These are phyloP conservation scores for Debaryomycetaceae sp. DNA, from an alignment of 1,139 yeast genomes.

Conservation along the genomic window DNA sequence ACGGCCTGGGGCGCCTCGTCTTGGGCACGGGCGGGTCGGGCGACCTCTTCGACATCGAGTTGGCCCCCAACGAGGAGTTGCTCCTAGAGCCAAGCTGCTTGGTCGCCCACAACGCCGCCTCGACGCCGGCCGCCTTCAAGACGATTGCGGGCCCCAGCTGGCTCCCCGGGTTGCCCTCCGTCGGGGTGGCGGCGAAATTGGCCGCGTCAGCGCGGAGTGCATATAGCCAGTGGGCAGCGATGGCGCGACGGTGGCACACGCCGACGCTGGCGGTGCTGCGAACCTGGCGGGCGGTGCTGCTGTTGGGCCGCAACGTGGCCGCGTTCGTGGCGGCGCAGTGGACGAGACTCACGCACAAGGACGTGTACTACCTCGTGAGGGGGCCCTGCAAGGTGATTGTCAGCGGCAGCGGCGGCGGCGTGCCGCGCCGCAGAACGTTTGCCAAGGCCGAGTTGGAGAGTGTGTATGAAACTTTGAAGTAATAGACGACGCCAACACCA, in stretches of 20 bases:
- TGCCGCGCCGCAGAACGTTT: constrained; percentile 15
- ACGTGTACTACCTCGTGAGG: constrained; percentile 18
- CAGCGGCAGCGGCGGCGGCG: constrained; percentile 14
- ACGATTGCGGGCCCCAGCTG: constrained; percentile 2
- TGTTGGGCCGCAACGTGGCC: neutral
- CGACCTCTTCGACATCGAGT: constrained; percentile 26
- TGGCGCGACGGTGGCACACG: too few species aligned
- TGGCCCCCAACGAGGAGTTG: constrained; percentile 28
- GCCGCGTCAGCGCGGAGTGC: too few species aligned
- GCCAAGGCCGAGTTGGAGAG: constrained; percentile 17
- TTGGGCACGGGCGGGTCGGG: constrained; percentile 35
- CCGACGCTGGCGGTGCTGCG: too few species aligned
- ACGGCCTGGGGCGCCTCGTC: constrained; percentile 36
- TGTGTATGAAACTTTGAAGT: constrained; percentile 8
- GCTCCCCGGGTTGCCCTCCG: constrained; percentile 4
- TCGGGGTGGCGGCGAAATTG: too few species aligned
- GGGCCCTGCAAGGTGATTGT: constrained; percentile 26
- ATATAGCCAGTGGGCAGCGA: too few species aligned
- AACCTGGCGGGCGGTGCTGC: too few species aligned
- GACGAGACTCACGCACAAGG: constrained; percentile 14
- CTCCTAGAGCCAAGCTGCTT: constrained; percentile 31
- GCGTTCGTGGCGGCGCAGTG: constrained; percentile 11
- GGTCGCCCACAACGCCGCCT: constrained; percentile 23
- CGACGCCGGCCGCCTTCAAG: constrained; percentile 3
- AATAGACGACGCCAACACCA: neutral